These are phyloP conservation scores for Sambucus nigra DNA, from an alignment of 129 eudicot genomes.

Conservation along the genomic window DNA sequence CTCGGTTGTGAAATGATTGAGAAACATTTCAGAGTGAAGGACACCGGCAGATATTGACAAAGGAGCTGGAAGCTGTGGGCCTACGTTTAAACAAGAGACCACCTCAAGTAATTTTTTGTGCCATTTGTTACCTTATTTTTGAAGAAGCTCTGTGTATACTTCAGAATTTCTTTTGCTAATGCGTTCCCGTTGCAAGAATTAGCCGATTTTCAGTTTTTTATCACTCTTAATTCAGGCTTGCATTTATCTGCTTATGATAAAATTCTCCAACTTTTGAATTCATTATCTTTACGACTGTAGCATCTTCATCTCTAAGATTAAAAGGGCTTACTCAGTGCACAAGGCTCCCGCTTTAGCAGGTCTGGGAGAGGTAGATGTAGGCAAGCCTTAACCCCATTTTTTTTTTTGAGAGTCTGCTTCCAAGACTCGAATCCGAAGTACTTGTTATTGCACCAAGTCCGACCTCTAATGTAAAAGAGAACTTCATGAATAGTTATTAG, in stretches of 20 bases:
- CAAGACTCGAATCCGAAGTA: too few relatives aligned
- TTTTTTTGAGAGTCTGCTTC: too few relatives aligned
- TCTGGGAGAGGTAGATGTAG: too few relatives aligned
- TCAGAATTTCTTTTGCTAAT: neutral
- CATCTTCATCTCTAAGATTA: neutral
- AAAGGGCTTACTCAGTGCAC: too few relatives aligned
- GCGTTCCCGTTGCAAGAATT: neutral
- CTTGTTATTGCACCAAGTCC: too few relatives aligned
- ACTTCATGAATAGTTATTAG: too few relatives aligned
- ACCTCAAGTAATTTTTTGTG: slow-evolving; percentile 57
- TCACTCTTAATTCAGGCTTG: slow-evolving; percentile 1
- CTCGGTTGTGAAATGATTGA: neutral
- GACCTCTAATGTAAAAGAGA: too few relatives aligned
- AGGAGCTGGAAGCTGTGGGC: slow-evolving; percentile 98
- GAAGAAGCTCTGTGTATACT: neutral
- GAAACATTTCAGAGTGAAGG: slow-evolving; percentile 70
- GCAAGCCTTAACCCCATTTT: too few relatives aligned
- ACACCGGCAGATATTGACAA: slow-evolving; percentile 93
- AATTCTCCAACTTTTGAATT: neutral
- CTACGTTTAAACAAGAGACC: slow-evolving; percentile 91
- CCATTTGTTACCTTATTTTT: neutral
- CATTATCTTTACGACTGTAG: too few relatives aligned
- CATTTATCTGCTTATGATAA: neutral
- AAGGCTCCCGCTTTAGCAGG: too few relatives aligned
- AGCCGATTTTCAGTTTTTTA: neutral